Percentiles rank a stretch among this genome's conserved stretches.
Conservation (phyloP, 129 eudicot genomes). For the Flaveria sonorensis region DNA sequence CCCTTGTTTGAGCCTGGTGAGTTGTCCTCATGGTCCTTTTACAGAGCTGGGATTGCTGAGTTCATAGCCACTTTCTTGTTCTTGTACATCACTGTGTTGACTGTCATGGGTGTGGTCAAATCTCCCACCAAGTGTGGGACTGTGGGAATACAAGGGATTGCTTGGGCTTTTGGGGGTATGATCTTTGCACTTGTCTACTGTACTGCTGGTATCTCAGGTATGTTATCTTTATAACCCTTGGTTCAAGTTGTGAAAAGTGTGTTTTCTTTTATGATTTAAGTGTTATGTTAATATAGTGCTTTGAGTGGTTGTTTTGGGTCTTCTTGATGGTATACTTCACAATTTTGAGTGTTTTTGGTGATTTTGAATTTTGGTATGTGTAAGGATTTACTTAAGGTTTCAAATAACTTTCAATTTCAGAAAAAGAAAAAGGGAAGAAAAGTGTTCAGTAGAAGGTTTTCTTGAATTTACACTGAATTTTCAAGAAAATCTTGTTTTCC, state of each 20-base stretch:
- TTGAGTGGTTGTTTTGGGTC: not conserved
- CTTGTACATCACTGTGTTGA: conserved; percentile 70
- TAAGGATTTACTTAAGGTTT: not conserved
- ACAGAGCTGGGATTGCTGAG: conserved; percentile 93
- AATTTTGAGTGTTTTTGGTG: conserved; percentile 1
- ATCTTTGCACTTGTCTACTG: conserved; percentile 95
- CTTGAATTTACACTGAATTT: not conserved
- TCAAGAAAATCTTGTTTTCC: not conserved
- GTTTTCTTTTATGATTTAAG: not conserved
- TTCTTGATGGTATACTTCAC: conserved; percentile 5
- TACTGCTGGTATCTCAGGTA: conserved; percentile 92
- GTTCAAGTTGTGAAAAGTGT: not conserved
- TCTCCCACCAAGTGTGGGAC: conserved; percentile 68
- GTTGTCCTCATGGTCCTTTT: conserved; percentile 81
- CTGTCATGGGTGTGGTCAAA: conserved; percentile 76
- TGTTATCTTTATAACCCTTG: not conserved
- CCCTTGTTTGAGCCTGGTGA: conserved; percentile 93
- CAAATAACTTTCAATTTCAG: not conserved
- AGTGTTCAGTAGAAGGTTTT: conserved; percentile 2
- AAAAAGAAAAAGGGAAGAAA: not conserved
- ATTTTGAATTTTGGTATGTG: not conserved
- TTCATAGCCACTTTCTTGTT: conserved; percentile 91
- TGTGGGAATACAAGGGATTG: conserved; percentile 95
- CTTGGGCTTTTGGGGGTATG: conserved; percentile 99
- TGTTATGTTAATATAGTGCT: conserved; percentile 4